Base-by-base conservation (phyloP, 2,329 filamentous ascomycete species). In the Colletotrichum horii region DNA sequence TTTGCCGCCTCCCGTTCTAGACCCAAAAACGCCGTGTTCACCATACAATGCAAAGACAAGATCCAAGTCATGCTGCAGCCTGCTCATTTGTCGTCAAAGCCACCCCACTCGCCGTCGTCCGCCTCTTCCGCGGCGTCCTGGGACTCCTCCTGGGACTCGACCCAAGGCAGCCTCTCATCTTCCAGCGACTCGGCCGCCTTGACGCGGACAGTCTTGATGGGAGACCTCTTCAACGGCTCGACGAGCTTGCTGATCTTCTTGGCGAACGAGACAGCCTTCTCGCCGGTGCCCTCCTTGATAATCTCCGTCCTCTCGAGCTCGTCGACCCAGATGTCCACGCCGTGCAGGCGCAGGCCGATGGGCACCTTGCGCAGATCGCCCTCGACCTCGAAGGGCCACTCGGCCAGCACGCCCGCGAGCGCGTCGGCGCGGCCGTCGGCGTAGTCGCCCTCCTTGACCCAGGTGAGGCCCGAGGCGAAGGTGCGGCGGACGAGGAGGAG, bases 241-340 rank as follows among this genome's bases (percentile, higher is more conserved):
- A 95, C 86, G 38, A 93, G 86, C 76, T 83, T 83, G 30, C 92
- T 86, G 68, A 95, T 77, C 36, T 81, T 82, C 71, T 88, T 85
- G 28, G 93, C 80, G 52, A 94, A 91, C 55, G 85, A 85, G 62
- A 83, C 84, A 24, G 84, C 85, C 34, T 80, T 80, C 8, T 81
- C 80, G 6, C 81, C 80, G 15, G 82, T 84, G 12, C 84, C 85
- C 43, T 85, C 84, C 15, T 71, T 79, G 26, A 92, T 79, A 43
- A 90, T 87, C 69, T 92, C 91, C 38, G 92, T 91, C 81, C 93
- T 93, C 84, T 96, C 94, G 80, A 96, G 84, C 88, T 98, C 96
- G 83, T 98, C 97, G 11, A 98, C 90, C 92, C 94, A 98, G 70
- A 98, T 90, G 86, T 99, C 97, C 77, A 98, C 84, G 16, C 96